Conservation (phyloP, 1,284 basidiomycete species). For the Naganishia sp. region DNA sequence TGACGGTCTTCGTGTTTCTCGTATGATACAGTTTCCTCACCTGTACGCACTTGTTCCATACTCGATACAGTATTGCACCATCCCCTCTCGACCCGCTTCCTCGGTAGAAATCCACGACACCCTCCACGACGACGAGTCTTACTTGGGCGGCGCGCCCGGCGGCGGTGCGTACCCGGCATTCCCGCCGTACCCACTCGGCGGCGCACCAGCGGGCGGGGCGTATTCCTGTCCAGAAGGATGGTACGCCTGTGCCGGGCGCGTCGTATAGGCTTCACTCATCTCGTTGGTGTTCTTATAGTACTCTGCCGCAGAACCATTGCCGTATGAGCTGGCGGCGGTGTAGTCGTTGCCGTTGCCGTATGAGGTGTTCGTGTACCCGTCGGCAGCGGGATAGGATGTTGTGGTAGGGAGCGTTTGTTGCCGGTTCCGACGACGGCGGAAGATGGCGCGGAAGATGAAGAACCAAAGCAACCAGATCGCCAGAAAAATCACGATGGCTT, state of each 20-base stretch:
- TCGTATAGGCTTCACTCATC: slow-evolving; percentile 18
- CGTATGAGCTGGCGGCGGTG: not conserved
- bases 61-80: too few relatives aligned
- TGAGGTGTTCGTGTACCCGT: not conserved
- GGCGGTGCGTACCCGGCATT: not conserved
- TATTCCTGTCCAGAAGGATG: slow-evolving; percentile 9
- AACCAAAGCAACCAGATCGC: slow-evolving; percentile 11
- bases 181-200: slow-evolving; percentile 1
- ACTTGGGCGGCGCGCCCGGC: slow-evolving; percentile 23
- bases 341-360: not conserved
- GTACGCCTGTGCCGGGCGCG: slow-evolving; percentile 15
- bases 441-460: slow-evolving; percentile 21
- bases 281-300: slow-evolving; percentile 9
- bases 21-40: too few relatives aligned
- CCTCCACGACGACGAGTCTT: too few relatives aligned
- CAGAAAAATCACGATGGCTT: slow-evolving; percentile 12
- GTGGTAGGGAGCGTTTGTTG: not conserved
- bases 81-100: too few relatives aligned
- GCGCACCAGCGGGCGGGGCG: slow-evolving; percentile 15
- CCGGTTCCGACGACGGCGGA: slow-evolving; percentile 6
- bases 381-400: slow-evolving; percentile 11
- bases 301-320: slow-evolving; percentile 2
- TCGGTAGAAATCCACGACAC: too few relatives aligned
- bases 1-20: too few relatives aligned
- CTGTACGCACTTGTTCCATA: too few relatives aligned